Evolutionary conservation across 2,329 filamentous ascomycete genomes (phyloP).

Genomic region (Septoria linicola): DNA sequence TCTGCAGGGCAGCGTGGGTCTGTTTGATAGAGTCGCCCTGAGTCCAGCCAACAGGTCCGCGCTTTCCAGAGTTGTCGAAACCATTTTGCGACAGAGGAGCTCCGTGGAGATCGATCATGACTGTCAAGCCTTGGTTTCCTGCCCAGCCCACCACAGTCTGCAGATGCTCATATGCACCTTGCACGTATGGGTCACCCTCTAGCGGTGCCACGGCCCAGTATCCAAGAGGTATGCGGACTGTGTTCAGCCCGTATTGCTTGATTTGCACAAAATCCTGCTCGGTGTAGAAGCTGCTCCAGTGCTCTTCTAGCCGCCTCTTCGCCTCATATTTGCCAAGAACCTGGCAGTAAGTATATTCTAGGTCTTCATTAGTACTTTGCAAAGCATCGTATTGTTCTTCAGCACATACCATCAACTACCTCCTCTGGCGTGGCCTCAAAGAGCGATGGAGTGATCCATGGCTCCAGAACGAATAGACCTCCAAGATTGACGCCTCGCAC

Average conservation of each 20-base stretch:
- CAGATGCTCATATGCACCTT: constrained; percentile 50
- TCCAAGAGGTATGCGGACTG: constrained; percentile 53
- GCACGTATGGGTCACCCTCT: constrained; percentile 47
- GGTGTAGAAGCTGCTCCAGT: constrained; percentile 43
- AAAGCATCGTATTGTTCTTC: neutral
- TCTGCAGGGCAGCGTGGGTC: constrained; percentile 46
- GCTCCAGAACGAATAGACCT: constrained; percentile 64
- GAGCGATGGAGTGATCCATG: constrained; percentile 63
- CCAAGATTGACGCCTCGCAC: constrained; percentile 64
- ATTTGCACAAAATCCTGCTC: constrained; percentile 47
- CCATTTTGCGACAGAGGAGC: constrained; percentile 65
- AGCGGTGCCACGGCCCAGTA: constrained; percentile 60
- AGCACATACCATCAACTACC: constrained; percentile 52
- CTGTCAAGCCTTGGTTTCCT: constrained; percentile 56
- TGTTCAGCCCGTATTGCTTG: constrained; percentile 39
- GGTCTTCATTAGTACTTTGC: constrained; percentile 3
- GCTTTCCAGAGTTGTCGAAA: constrained; percentile 64
- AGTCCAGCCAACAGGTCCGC: constrained; percentile 48
- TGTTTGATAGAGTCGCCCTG: constrained; percentile 45
- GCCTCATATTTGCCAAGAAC: constrained; percentile 47
- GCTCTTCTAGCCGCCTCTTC: constrained; percentile 44
- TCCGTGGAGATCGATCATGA: constrained; percentile 68
- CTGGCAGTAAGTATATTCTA: constrained; percentile 38
- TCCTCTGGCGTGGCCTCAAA: constrained; percentile 51
- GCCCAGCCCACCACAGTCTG: constrained; percentile 55